phyloP scores from a whole-genome alignment of 1,284 basidiomycete species.

The Chalciporus sp. region DNA sequence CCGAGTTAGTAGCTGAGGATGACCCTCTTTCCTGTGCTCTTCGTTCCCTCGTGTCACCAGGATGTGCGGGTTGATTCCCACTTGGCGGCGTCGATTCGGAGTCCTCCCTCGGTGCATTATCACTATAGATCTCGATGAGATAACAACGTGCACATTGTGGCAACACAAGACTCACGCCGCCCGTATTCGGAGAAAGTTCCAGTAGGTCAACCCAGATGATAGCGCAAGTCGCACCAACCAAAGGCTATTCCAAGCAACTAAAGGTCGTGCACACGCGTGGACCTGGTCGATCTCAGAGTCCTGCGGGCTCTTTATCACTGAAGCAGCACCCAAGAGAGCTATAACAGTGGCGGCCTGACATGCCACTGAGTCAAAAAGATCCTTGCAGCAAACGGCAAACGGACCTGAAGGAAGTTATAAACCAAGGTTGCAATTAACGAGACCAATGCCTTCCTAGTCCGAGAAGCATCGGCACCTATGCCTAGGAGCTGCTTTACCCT shows the following conservation, averaged over 20 bases:
- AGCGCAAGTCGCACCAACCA: constrained; percentile 65
- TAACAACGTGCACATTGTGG: neutral
- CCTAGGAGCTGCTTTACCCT: constrained; percentile 54
- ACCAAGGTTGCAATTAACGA: constrained; percentile 54
- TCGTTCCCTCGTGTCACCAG: constrained; percentile 23
- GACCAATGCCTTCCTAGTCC: constrained; percentile 58
- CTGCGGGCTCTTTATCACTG: constrained; percentile 51
- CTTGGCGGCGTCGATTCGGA: constrained; percentile 24
- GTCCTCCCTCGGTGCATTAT: constrained; percentile 31
- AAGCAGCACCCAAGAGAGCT: constrained; percentile 53
- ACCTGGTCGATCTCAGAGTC: constrained; percentile 55
- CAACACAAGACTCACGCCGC: constrained; percentile 37
- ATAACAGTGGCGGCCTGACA: constrained; percentile 56
- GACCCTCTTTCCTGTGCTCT: constrained; percentile 30
- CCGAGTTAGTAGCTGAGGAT: constrained; percentile 16
- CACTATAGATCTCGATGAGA: constrained; percentile 24
- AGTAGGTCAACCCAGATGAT: constrained; percentile 55
- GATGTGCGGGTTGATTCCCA: constrained; percentile 15
- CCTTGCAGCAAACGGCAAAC: constrained; percentile 18
- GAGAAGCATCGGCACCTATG: constrained; percentile 56
- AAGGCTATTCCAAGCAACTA: constrained; percentile 71
- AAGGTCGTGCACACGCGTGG: constrained; percentile 63
- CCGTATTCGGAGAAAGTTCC: constrained; percentile 59
- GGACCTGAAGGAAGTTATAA: constrained; percentile 62
- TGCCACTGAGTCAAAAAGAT: constrained; percentile 14